These are phyloP conservation scores for Viola pubescens DNA, from an alignment of 441 rosid species.

Conservation along the genomic window DNA sequence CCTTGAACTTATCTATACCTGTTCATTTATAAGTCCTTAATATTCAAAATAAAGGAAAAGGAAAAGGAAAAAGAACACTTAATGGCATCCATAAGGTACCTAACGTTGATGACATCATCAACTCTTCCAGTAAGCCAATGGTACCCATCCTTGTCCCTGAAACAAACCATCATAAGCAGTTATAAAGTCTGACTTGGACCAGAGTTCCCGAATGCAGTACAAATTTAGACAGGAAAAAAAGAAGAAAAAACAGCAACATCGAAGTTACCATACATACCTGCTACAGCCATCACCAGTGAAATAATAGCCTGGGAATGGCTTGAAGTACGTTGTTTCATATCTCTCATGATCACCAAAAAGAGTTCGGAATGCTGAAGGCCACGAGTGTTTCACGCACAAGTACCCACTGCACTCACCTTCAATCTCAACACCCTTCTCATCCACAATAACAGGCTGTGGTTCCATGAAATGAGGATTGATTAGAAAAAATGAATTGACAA, in stretches of 20 bases:
- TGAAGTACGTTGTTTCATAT: slow-evolving; percentile 94
- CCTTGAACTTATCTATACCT: background rate
- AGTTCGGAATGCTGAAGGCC: slow-evolving; percentile 99
- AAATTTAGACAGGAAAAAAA: background rate
- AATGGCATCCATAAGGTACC: slow-evolving; percentile 34
- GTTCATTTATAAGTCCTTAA: background rate
- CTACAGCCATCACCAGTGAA: slow-evolving; percentile 96
- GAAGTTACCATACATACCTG: slow-evolving; percentile 36
- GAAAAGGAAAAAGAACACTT: slow-evolving; percentile 3
- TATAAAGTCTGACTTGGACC: too few relatives aligned
- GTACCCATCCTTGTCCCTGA: slow-evolving; percentile 97
- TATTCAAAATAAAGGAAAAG: background rate
- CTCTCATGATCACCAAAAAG: slow-evolving; percentile 96
- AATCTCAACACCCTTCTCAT: slow-evolving; percentile 92
- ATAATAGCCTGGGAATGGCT: slow-evolving; percentile 91
- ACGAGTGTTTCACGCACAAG: slow-evolving; percentile 82
- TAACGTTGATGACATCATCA: slow-evolving; percentile 97
- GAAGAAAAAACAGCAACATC: background rate
- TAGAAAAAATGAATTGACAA: slow-evolving; percentile 4
- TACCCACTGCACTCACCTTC: slow-evolving; percentile 94
- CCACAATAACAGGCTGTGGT: slow-evolving; percentile 83
- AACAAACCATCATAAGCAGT: slow-evolving; percentile 16
- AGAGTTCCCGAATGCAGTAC: too few relatives aligned
- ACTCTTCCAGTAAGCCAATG: slow-evolving; percentile 99
- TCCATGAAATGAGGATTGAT: slow-evolving; percentile 14